Evolutionary conservation across 1,139 yeast species (phyloP).

Genomic region (Keqinozyma sinolaborantium): DNA sequence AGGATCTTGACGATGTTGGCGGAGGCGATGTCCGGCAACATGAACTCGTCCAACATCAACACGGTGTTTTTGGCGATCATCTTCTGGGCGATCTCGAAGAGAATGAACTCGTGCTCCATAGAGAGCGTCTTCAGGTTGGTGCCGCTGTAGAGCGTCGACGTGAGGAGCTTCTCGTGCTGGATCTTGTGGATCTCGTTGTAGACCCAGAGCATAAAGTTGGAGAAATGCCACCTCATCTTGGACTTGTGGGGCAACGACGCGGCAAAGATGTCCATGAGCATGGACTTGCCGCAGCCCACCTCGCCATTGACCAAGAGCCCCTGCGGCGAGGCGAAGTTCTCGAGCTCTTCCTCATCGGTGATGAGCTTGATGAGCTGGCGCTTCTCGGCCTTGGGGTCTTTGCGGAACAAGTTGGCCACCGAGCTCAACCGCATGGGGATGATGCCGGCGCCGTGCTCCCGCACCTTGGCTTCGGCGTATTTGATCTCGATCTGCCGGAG

Average conservation of each 20-base stretch:
- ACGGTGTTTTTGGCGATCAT: constrained; percentile 59
- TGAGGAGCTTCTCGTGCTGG: constrained; percentile 38
- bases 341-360: constrained; percentile 61
- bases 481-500: constrained; percentile 45
- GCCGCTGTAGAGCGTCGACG: constrained; percentile 26
- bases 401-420: constrained; percentile 18
- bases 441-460: constrained; percentile 7
- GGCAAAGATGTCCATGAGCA: constrained; percentile 73
- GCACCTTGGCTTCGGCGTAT: constrained; percentile 18
- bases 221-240: constrained; percentile 70
- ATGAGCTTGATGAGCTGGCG: constrained; percentile 43
- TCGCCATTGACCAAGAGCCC: constrained; percentile 69
- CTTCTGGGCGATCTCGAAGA: constrained; percentile 65
- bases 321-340: constrained; percentile 56
- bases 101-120: constrained; percentile 60
- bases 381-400: constrained; percentile 26
- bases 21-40: constrained; percentile 70
- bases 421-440: constrained; percentile 15
- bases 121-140: constrained; percentile 29
- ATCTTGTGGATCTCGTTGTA: constrained; percentile 58
- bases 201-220: constrained; percentile 67
- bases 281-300: constrained; percentile 74
- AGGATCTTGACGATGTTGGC: constrained; percentile 65
- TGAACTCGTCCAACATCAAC: constrained; percentile 66
- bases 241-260: constrained; percentile 58